Base-by-base conservation (phyloP, 2,329 filamentous ascomycete species). In the Trichoderma sp. region DNA sequence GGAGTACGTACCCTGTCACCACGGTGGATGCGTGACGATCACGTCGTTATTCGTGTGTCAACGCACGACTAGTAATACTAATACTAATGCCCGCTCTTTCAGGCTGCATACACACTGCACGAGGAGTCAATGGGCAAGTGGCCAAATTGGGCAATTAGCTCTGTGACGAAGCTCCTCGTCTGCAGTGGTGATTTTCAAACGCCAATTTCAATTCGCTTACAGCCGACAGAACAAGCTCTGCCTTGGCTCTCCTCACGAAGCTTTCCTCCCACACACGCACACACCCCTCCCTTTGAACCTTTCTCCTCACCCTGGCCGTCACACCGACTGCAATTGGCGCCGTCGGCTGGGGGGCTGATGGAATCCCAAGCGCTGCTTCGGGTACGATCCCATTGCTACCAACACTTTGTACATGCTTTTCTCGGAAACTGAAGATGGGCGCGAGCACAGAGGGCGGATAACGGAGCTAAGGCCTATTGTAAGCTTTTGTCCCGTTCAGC, bases 251-350 rank as follows among this genome's bases (percentile, higher is more conserved):
- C 45, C 45, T 50, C 37, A 12, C 45, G 42, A 19, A 48, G 42
- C 60, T 19, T 45, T 53, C 22, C 45, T 63, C 19, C 48, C 35
- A 53, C 25, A 4, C 22, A 58, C 22, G 13, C 22, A 58, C 34
- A 13, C 25, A 37, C 60, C 25, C 60, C 48, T 48, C 60, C 48
- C 50, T 54, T 64, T 12, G 27, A 29, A n/a, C 12, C 42, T 13
- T 19, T n/a, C 52, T 45, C 37, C 37, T 56, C 61, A 45, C 29
- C 52, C 50, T n/a, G 52, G 60, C 50, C 52, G 29, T 65, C 61
- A 65, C 61, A 65, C 61, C 52, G 61, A 65, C 61, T 65, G 12
- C 27, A 56, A 65, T 65, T 65, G 61, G 61, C 61, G 61, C 61
- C 61, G 25, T 54, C 35, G 34, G 37, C 45, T 65, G 59, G 59